Conservation (phyloP, 345 rosid genomes). For the Lumnitzera racemosa region DNA sequence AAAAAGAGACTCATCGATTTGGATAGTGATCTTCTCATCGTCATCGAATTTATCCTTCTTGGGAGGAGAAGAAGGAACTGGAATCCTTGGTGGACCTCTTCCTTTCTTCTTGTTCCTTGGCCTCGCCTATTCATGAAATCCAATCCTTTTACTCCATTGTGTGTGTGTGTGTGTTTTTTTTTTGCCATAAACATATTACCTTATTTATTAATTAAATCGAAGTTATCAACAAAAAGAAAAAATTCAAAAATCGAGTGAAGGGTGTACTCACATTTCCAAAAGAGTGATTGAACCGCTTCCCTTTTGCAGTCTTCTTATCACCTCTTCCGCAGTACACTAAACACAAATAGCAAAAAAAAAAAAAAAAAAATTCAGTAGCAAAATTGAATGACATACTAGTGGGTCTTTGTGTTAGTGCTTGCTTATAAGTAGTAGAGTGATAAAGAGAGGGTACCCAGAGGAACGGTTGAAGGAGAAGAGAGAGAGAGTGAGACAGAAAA, state of each 20-base stretch:
- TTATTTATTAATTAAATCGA: neutral
- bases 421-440: conserved; percentile 30
- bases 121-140: conserved; percentile 50
- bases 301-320: conserved; percentile 76
- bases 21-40: conserved; percentile 49
- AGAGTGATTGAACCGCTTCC: conserved; percentile 90
- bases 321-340: conserved; percentile 84
- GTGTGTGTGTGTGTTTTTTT: no score
- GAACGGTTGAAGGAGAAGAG: conserved; percentile 7
- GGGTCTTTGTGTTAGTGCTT: conserved; percentile 6
- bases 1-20: conserved; percentile 66
- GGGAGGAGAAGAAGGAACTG: conserved; percentile 59
- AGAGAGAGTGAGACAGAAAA: conserved; percentile 15
- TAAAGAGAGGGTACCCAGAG: conserved; percentile 6
- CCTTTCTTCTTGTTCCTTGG: conserved; percentile 86
- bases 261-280: conserved; percentile 72
- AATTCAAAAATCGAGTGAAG: neutral
- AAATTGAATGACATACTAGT: neutral
- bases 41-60: conserved; percentile 59
- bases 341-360: neutral
- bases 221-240: no score
- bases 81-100: conserved; percentile 70
- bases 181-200: neutral
- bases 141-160: neutral
- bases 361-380: neutral